Base-by-base conservation (phyloP, 1,139 yeast species). In the Starmera stellimalicola region DNA sequence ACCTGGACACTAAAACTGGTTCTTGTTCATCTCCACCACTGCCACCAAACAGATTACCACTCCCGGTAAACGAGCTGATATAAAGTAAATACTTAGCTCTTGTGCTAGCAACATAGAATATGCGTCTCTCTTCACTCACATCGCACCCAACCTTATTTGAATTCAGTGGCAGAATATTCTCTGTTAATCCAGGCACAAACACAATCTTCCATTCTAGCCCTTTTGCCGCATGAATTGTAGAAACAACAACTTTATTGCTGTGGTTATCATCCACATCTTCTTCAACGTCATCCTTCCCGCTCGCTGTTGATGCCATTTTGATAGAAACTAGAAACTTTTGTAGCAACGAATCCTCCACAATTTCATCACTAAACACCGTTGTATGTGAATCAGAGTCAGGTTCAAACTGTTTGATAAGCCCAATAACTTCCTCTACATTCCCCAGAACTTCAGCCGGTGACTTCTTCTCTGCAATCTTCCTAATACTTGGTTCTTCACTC, bases 131-230 rank as follows among this genome's bases (percentile, higher is more conserved):
- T 54, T 88, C 96, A 44, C 78, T 68, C 1, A 68, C 39, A 0
- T 60, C 57, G 30, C 63, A 68, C 6, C 47, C 53, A 3, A 50
- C 56, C 3, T 52, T 53, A 1, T 58, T 60, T 3, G 57, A 57
- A 30, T 48, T 57, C 12, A 47, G 44, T 18, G 85, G 87, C n/a
- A 77, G 57, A 7, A 65, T 50, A 1, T 76, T 75, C 32, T 79
- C 83, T 12, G 72, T 63, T 18, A 81, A 58, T 0, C 81, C 78
- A 1, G 94, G 88, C 10, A 85, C 70, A 50, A 85, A 83, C 0
- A 91, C 96, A 6, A 82, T 72, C 0, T 94, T 91, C 97, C 97
- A 91, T 54, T 91, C 97, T 5, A 87, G 62, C 1, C 97, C 97
- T 51, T 91, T 91, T 2, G 97, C 76, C 0, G 88, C 85, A 54